phyloP scores from a whole-genome alignment of 371 early-diverging fungal genomes.

The Mucor circinelloides region DNA sequence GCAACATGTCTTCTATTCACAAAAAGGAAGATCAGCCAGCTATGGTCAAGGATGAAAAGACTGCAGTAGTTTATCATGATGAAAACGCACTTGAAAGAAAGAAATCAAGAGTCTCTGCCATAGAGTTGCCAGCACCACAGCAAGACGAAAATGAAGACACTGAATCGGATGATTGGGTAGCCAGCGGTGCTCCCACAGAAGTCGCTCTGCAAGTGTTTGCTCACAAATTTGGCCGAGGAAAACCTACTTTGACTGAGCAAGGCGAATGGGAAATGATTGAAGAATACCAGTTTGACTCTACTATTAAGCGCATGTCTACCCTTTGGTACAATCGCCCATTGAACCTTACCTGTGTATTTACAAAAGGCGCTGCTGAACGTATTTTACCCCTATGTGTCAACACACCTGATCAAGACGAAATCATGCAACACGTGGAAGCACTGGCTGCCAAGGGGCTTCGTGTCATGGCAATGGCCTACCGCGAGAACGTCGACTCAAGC shows the following conservation, averaged over 20 bases:
- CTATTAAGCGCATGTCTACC: conserved; percentile 81
- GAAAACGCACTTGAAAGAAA: neutral
- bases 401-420: conserved; percentile 16
- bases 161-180: conserved; percentile 55
- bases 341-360: conserved; percentile 26
- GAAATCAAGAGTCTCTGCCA: neutral
- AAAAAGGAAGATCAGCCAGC: neutral
- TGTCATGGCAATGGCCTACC: conserved; percentile 68
- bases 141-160: conserved; percentile 19
- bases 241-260: conserved; percentile 46
- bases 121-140: neutral
- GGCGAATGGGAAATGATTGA: conserved; percentile 64
- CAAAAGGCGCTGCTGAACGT: conserved; percentile 78
- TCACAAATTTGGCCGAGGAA: conserved; percentile 62
- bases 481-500: conserved; percentile 21
- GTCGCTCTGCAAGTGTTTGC: conserved; percentile 77
- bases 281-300: conserved; percentile 75
- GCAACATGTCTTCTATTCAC: conserved; percentile 61
- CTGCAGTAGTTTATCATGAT: neutral
- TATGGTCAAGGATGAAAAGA: conserved; percentile 3
- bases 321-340: conserved; percentile 24
- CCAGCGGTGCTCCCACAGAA: conserved; percentile 71
- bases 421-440: conserved; percentile 22
- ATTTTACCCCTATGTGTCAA: conserved; percentile 58
- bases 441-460: conserved; percentile 43